Conservation (phyloP, 1,284 basidiomycete genomes). For the Cryptococcus floricola region DNA sequence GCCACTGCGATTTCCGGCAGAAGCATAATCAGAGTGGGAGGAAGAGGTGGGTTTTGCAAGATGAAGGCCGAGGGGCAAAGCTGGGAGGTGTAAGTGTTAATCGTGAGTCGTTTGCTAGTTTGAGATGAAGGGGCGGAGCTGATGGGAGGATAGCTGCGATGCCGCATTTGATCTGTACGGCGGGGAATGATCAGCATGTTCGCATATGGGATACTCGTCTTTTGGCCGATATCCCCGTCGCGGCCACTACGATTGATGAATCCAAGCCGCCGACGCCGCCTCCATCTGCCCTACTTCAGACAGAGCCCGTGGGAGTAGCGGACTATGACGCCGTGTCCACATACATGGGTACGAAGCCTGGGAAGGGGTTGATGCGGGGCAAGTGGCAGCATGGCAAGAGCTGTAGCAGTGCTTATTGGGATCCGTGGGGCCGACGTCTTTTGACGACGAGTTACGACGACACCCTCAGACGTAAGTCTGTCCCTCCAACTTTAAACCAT, state of each 20-base stretch:
- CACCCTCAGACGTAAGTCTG: not conserved
- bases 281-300: constrained; percentile 4
- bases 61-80: constrained; percentile 42
- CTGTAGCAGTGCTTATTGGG: constrained; percentile 52
- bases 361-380: constrained; percentile 37
- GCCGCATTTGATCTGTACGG: constrained; percentile 46
- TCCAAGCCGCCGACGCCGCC: not conserved
- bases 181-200: constrained; percentile 43
- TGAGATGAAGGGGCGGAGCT: not conserved
- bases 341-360: constrained; percentile 25
- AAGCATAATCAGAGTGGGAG: constrained; percentile 18
- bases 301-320: constrained; percentile 3
- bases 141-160: constrained; percentile 30
- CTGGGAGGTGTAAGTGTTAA: constrained; percentile 48
- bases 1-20: constrained; percentile 50
- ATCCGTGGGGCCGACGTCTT: constrained; percentile 49
- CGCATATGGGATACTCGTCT: constrained; percentile 48
- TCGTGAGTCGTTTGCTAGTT: constrained; percentile 29
- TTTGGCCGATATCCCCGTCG: constrained; percentile 27
- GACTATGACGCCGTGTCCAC: constrained; percentile 17
- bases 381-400: constrained; percentile 48
- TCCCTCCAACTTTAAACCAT: not conserved
- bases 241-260: not conserved
- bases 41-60: constrained; percentile 41
- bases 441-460: constrained; percentile 52